Evolutionary conservation across 1,284 basidiomycete species (phyloP).

Genomic region (Trametes hirsuta): DNA sequence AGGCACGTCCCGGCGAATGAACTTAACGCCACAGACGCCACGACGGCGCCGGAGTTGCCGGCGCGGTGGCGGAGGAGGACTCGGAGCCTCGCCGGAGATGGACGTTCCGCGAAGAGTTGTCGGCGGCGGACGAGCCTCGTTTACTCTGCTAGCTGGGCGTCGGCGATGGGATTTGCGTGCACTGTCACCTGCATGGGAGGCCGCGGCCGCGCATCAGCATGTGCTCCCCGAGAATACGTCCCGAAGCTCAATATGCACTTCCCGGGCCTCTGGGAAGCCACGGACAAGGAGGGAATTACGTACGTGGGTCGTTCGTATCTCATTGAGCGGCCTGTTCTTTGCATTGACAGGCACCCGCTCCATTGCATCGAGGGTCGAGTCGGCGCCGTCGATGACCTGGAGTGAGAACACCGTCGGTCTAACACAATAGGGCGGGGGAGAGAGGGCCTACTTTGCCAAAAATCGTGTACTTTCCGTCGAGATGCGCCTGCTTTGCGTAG

Average conservation of each 20-base stretch:
- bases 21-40: conserved; percentile 4
- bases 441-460: conserved; percentile 62
- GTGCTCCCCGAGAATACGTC: not conserved
- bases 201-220: conserved; percentile 7
- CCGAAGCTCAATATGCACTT: not conserved
- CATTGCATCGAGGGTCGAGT: conserved; percentile 88
- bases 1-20: conserved; percentile 1
- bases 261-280: not conserved
- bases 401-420: not conserved
- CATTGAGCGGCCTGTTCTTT: conserved; percentile 86
- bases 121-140: conserved; percentile 6
- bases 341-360: conserved; percentile 89
- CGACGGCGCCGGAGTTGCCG: not conserved
- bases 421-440: not conserved
- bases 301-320: conserved; percentile 83
- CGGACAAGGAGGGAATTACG: conserved; percentile 32
- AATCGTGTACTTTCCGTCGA: conserved; percentile 95
- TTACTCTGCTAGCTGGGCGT: conserved; percentile 52
- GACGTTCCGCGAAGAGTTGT: not conserved
- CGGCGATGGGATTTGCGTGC: conserved; percentile 94
- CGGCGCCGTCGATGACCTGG: conserved; percentile 89
- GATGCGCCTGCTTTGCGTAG: conserved; percentile 88
- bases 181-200: conserved; percentile 72
- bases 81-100: not conserved
- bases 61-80: not conserved